Base-by-base conservation (phyloP, 2,329 filamentous ascomycete genomes). In the Ceratocystis huliohia region DNA sequence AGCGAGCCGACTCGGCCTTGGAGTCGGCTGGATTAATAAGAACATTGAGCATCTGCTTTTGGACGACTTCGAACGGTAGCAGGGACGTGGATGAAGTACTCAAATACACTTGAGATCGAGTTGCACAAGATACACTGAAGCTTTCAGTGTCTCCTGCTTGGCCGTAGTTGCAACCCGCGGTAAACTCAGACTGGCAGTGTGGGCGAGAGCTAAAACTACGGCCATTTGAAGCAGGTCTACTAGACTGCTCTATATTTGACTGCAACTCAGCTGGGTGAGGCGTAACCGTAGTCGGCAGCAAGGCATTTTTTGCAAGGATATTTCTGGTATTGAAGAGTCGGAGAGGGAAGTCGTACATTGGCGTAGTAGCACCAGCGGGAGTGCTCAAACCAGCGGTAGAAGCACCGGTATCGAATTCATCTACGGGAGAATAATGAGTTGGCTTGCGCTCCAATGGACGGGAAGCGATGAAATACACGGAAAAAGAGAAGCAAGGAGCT, bases 291-390 rank as follows among this genome's bases (percentile, higher is more conserved):
- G 10, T 15, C 25, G 30, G 30, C 25, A 28, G 17, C 53, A 15
- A 13, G 17, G 10, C 22, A 30, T 33, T 33, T 8, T 57, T 33
- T 33, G 37, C 28, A 37, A 5, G 28, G 25, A 20, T 15, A 59
- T 59, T 59, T n/a, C 28, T 45, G 17, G 45, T 48, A 17, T n/a
- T 48, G 15, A 8, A 33, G 15, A 65, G 17, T 33, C 44, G 45
- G 33, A 6, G 17, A 28, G 56, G 41, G 44, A 61, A 2, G 25
- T 20, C 56, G 44, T 65, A 65, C 64, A 65, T 65, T 30, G 64
- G 64, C n/a, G 64, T 65, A 3, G 64, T 65, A 17, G 64, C 33
- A 45, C 64, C 64, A 25, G 45, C 28, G 2, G 56, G 64, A 15
- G 41, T 61, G 28, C 33, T 50, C 8, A 33, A 46, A 44, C 64